Evolutionary conservation across 208 protist species (phyloP).

Genomic region (Herpetomonas muscarum): DNA sequence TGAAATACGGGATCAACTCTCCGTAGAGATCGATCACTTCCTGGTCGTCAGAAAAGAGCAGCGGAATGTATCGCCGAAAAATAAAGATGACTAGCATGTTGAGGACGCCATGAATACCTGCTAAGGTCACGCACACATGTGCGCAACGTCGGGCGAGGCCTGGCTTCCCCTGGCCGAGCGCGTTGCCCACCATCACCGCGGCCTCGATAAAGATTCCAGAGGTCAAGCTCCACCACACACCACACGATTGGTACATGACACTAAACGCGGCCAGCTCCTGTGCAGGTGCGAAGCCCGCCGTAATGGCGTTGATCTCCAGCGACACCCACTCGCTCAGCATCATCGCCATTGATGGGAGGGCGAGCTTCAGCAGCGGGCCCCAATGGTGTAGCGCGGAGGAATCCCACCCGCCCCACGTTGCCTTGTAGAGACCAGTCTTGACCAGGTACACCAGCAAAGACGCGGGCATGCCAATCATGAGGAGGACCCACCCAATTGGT

Average conservation of each 20-base stretch:
- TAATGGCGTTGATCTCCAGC: slow-evolving; percentile 71
- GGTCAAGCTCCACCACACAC: slow-evolving; percentile 49
- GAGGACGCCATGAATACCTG: slow-evolving; percentile 20
- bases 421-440: slow-evolving; percentile 53
- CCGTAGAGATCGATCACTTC: slow-evolving; percentile 27
- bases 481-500: slow-evolving; percentile 54
- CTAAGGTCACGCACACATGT: slow-evolving; percentile 28
- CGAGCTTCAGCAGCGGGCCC: slow-evolving; percentile 50
- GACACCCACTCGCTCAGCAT: slow-evolving; percentile 79
- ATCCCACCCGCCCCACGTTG: slow-evolving; percentile 70
- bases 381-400: slow-evolving; percentile 53
- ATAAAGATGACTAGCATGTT: slow-evolving; percentile 45
- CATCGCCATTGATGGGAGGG: slow-evolving; percentile 72
- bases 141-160: slow-evolving; percentile 51
- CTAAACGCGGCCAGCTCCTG: slow-evolving; percentile 66
- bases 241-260: slow-evolving; percentile 59
- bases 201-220: slow-evolving; percentile 72
- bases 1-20: slow-evolving; percentile 34
- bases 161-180: slow-evolving; percentile 49
- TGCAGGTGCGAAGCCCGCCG: slow-evolving; percentile 49
- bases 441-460: slow-evolving; percentile 56
- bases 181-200: slow-evolving; percentile 71
- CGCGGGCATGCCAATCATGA: slow-evolving; percentile 49
- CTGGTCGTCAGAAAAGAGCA: slow-evolving; percentile 44
- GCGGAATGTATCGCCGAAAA: slow-evolving; percentile 22